Base-by-base conservation (phyloP, 805 yeast species). In the Cephaloascus fragrans region DNA sequence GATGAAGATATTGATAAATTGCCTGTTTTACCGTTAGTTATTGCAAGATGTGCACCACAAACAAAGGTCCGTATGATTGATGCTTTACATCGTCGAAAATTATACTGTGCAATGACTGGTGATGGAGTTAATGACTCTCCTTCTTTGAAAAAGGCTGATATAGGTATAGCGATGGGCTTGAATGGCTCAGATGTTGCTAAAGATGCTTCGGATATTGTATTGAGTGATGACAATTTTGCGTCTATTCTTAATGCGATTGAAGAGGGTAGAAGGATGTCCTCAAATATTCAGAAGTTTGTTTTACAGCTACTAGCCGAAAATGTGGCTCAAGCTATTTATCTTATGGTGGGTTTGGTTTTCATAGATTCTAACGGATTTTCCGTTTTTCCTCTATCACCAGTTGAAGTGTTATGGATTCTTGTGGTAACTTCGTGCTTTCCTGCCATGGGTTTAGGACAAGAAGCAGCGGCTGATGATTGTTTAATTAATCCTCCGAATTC, bases 91-190 rank as follows among this genome's bases (percentile, higher is more conserved):
- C 78, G 72, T 51, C 74, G 75, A 56, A 60, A 69, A 45, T 64
- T 77, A 53, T 70, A 77, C 58, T 70, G 80, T 59, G 90, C 90
- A 16, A 83, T 83, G 90, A 80, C 87, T 20, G 87, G 87, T 44
- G 90, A 83, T 55, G 90, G 90, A 45, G 89, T 83, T 35, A 83
- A 83, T 55, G 90, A 83, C 53, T 80, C 88, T 2, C 90, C 90
- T 19, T 74, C 83, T 28, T 64, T 83, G 58, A 82, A 82, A 55
- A 76, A 67, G 46, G 82, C 90, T 3, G 88, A 83, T 57, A 85
- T 83, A 41, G 90, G 90, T 47, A 81, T 83, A 56, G 87, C 90
- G 9, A 83, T 83, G 90, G 90, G 90, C 36, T 65, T 76, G 61
- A 74, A 80, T 44, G 90, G 90, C 4, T 77, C 85, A 10, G 90